Percentiles rank a stretch among this genome's conserved stretches.
phyloP scores from a whole-genome alignment of 805 yeast genomes.

The Debaryomyces prosopidis region DNA sequence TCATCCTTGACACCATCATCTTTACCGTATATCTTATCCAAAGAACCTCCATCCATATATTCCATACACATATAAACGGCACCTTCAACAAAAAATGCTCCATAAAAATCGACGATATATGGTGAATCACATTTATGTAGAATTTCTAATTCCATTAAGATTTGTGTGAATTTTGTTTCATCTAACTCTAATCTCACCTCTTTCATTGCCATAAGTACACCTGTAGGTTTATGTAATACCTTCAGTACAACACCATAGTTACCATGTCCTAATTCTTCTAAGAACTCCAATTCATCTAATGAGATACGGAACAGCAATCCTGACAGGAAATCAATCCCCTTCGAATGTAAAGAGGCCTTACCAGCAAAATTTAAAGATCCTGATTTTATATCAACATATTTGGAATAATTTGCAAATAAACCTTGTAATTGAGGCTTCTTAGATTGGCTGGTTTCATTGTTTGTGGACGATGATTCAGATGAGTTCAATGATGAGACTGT shows the following conservation, averaged over 20 bases:
- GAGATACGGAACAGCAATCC: constrained; percentile 88
- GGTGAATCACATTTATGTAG: constrained; percentile 89
- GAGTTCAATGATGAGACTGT: constrained; percentile 9
- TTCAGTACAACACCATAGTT: constrained; percentile 95
- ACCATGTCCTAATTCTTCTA: constrained; percentile 91
- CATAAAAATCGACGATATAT: constrained; percentile 92
- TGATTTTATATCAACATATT: constrained; percentile 86
- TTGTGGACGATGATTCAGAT: constrained; percentile 8
- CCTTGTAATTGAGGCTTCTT: constrained; percentile 49
- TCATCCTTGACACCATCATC: constrained; percentile 69
- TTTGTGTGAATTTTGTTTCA: constrained; percentile 90
- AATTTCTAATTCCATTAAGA: constrained; percentile 93
- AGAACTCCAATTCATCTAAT: constrained; percentile 75
- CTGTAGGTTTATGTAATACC: constrained; percentile 90
- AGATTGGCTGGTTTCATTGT: constrained; percentile 15
- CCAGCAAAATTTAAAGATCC: constrained; percentile 93
- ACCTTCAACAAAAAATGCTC: constrained; percentile 96
- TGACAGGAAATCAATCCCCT: constrained; percentile 86
- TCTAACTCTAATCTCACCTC: constrained; percentile 92
- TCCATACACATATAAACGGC: constrained; percentile 99
- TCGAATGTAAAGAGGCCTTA: constrained; percentile 86
- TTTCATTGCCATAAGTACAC: constrained; percentile 94
- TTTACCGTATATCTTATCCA: constrained; percentile 77
- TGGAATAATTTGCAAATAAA: constrained; percentile 78
- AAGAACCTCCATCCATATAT: constrained; percentile 94